Evolutionary conservation across 1,284 basidiomycete genomes (phyloP).

Genomic region (Marasmius sp.): DNA sequence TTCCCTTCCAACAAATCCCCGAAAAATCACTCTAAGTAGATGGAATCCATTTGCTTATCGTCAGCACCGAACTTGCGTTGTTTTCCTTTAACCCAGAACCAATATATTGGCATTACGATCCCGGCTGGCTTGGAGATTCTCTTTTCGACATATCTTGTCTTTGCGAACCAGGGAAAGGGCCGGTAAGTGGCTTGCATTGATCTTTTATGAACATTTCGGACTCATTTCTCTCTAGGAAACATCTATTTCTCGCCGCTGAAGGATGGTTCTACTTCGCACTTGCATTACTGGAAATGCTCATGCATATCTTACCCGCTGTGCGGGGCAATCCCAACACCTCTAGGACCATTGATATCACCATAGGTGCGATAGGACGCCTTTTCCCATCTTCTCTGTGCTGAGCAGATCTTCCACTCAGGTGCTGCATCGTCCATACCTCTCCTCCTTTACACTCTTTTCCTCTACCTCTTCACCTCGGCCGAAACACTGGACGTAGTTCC

Average conservation of each 20-base stretch:
- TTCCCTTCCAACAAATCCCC: neutral
- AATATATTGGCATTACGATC: constrained; percentile 56
- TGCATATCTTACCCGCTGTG: constrained; percentile 51
- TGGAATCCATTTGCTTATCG: constrained; percentile 64
- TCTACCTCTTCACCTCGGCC: constrained; percentile 48
- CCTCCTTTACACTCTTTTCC: constrained; percentile 53
- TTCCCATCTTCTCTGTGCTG: constrained; percentile 26
- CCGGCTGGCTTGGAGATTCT: constrained; percentile 64
- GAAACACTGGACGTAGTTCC: constrained; percentile 57
- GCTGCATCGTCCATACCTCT: constrained; percentile 57
- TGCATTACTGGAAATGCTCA: constrained; percentile 58
- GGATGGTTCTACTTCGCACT: constrained; percentile 60
- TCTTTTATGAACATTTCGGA: constrained; percentile 8
- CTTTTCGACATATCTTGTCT: constrained; percentile 52
- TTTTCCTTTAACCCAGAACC: constrained; percentile 43
- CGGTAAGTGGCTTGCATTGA: constrained; percentile 41
- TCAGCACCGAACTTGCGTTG: constrained; percentile 71
- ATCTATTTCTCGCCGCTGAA: constrained; percentile 61
- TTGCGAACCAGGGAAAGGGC: constrained; percentile 48
- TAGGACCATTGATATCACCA: constrained; percentile 36
- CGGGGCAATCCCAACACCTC: constrained; percentile 37
- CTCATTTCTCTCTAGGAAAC: constrained; percentile 36
- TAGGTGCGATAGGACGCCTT: constrained; percentile 31
- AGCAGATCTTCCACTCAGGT: constrained; percentile 36
- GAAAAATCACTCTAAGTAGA: constrained; percentile 16